These are phyloP conservation scores for Epichloe gansuensis DNA, from an alignment of 2,329 filamentous ascomycete genomes.

Conservation along the genomic window DNA sequence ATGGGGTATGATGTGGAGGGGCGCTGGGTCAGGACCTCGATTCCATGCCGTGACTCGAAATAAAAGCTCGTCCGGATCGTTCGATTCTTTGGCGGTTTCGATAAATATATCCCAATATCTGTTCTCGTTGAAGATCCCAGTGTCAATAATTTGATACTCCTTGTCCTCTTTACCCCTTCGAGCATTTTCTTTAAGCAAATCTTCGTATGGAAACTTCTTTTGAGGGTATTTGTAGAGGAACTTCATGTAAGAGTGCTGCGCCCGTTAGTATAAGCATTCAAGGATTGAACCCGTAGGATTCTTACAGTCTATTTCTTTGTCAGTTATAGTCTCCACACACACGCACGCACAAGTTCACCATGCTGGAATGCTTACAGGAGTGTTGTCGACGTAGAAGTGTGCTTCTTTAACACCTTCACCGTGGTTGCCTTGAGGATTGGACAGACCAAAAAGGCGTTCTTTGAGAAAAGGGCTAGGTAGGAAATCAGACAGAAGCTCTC, in stretches of 20 bases:
- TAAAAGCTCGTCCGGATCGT: conserved; percentile 79
- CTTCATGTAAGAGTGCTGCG: conserved; percentile 95
- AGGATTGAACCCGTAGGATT: not conserved
- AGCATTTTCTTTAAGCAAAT: conserved; percentile 74
- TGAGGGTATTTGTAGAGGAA: conserved; percentile 97
- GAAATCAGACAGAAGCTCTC: not conserved
- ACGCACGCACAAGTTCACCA: not conserved
- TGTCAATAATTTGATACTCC: conserved; percentile 89
- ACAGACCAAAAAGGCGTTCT: conserved; percentile 86
- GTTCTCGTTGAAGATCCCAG: conserved; percentile 75
- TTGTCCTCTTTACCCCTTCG: conserved; percentile 60
- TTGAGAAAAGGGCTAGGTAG: conserved; percentile 69
- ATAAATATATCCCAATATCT: conserved; percentile 96
- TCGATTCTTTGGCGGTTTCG: conserved; percentile 86
- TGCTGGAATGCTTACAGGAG: conserved; percentile 40
- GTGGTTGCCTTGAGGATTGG: conserved; percentile 94
- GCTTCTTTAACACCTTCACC: conserved; percentile 95
- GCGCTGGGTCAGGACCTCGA: conserved; percentile 77
- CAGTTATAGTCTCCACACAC: conserved; percentile 5
- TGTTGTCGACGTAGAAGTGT: conserved; percentile 94
- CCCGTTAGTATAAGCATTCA: conserved; percentile 5
- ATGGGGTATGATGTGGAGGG: conserved; percentile 85
- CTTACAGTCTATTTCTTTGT: conserved; percentile 31
- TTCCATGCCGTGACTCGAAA: conserved; percentile 97
- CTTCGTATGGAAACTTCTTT: conserved; percentile 79